Evolutionary conservation across 2,329 filamentous ascomycete genomes (phyloP), one percentile per base, ranked within the genome.

Genomic region (Epichloe bromicola): DNA sequence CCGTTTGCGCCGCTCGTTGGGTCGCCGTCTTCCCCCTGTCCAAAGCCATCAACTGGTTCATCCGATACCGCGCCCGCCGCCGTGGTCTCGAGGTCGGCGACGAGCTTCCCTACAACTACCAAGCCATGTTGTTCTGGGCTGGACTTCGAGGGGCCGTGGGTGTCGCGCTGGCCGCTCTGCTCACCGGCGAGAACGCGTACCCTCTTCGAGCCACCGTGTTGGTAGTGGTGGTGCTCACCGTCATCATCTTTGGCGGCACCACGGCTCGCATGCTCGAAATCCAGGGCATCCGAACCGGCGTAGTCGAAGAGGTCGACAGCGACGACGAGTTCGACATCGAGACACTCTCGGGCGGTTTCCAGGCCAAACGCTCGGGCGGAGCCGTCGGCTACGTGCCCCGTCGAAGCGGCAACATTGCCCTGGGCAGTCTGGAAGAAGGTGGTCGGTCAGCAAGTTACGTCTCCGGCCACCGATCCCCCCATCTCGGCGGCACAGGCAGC

Each of bases 91-190:
- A 95, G 52, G 80, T 84, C 5, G 80, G 81, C 15, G 91, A 97
- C 57, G 93, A 97, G 66, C 72, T 98, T 37, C 93, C 93, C 0
- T 94, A 89, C 63, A 88, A 88, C 59, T 95, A 97, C 68, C 93
- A 97, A 68, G 89, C 86, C n/a, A 97, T 98, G 93, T 80, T 98
- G n/a, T 98, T 95, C 71, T 98, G 93, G 93, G 93, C 93, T 15
- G 93, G 93, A 26, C 76, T 98, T 33, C 87, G 93, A 55, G 93
- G 93, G 60, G 93, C 93, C 45, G 93, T 98, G 59, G 93, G 93
- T 52, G 93, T 98, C 37, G 93, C 93, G 2, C 75, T 98, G 45
- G 93, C 93, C 34, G 91, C 91, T 20, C 85, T 94, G 26, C 76
- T 98, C 45, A 83, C 80, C 0, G 93, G 90, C 44, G 80, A 83